Evolutionary conservation across 1,284 basidiomycete genomes (phyloP).

Genomic region (Neolentinus lepideus): DNA sequence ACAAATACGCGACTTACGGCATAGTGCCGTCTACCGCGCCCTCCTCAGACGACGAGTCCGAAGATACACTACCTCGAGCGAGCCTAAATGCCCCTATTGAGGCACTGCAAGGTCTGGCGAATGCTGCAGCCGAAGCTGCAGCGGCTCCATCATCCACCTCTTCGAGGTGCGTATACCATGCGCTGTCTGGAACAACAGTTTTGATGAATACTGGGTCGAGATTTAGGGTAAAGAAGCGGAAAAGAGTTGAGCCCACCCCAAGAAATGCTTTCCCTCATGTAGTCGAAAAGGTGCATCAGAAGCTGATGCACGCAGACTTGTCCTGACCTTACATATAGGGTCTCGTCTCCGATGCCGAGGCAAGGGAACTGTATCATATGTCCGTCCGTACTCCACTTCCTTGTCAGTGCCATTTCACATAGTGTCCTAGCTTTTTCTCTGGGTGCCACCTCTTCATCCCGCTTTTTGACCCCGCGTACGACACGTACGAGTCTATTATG

Average conservation of each 20-base stretch:
- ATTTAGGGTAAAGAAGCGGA: conserved; percentile 76
- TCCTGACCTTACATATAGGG: conserved; percentile 38
- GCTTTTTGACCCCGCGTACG: conserved; percentile 84
- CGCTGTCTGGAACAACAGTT: neutral
- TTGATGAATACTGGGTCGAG: neutral
- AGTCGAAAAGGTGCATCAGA: conserved; percentile 59
- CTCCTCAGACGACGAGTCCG: conserved; percentile 84
- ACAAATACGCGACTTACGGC: conserved; percentile 88
- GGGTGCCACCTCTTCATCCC: conserved; percentile 95
- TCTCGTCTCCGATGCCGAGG: conserved; percentile 69
- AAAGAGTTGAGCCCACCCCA: conserved; percentile 80
- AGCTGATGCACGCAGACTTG: neutral
- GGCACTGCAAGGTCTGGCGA: conserved; percentile 86
- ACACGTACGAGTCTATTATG: conserved; percentile 85
- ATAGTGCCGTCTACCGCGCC: conserved; percentile 76
- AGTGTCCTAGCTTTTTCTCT: conserved; percentile 76
- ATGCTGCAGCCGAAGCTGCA: conserved; percentile 89
- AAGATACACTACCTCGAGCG: conserved; percentile 76
- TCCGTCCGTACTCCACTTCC: conserved; percentile 24
- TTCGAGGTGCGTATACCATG: conserved; percentile 33
- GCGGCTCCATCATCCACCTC: conserved; percentile 49
- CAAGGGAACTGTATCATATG: conserved; percentile 80
- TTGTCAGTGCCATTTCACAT: conserved; percentile 11
- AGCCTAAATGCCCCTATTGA: conserved; percentile 88
- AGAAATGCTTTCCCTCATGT: conserved; percentile 81